Conservation (phyloP, 208 protist species). For the Wallacemonas sp. region DNA sequence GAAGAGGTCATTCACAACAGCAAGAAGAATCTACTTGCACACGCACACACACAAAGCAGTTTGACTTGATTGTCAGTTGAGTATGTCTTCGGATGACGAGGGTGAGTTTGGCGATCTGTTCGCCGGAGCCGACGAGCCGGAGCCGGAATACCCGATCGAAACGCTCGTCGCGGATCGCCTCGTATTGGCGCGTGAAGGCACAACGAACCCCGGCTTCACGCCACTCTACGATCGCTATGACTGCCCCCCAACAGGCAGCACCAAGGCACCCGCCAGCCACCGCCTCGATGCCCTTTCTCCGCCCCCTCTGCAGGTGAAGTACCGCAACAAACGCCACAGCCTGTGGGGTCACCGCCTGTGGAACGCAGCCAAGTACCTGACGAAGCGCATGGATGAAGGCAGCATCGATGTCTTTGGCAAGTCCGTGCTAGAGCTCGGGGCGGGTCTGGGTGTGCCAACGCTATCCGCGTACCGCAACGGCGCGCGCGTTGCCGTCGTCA, state of each 20-base stretch:
- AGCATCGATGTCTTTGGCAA: slow-evolving; percentile 72
- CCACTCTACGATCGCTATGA: slow-evolving; percentile 59
- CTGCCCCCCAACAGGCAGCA: neutral
- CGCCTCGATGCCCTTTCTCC: slow-evolving; percentile 21
- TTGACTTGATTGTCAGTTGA: too few species aligned
- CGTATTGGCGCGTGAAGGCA: slow-evolving; percentile 42
- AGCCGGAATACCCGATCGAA: slow-evolving; percentile 59
- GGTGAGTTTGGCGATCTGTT: slow-evolving; percentile 61
- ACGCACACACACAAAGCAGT: slow-evolving; percentile 15
- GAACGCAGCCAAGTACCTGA: slow-evolving; percentile 89
- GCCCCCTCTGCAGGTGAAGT: slow-evolving; percentile 49
- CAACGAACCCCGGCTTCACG: slow-evolving; percentile 48
- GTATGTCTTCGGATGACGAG: slow-evolving; percentile 34
- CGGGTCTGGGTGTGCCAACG: slow-evolving; percentile 81
- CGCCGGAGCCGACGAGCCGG: slow-evolving; percentile 21
- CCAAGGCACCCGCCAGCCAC: slow-evolving; percentile 13
- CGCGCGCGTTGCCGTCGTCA: slow-evolving; percentile 65
- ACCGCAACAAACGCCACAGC: slow-evolving; percentile 84
- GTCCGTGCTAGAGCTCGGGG: slow-evolving; percentile 84
- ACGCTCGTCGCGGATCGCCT: slow-evolving; percentile 46
- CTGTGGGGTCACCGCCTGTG: slow-evolving; percentile 88
- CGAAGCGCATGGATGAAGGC: slow-evolving; percentile 82
- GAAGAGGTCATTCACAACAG: too few species aligned
- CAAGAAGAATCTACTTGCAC: neutral
- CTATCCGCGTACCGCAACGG: slow-evolving; percentile 75